Evolutionary conservation across 2,329 filamentous ascomycete genomes (phyloP).

Genomic region (Rhynchosporium secalis): DNA sequence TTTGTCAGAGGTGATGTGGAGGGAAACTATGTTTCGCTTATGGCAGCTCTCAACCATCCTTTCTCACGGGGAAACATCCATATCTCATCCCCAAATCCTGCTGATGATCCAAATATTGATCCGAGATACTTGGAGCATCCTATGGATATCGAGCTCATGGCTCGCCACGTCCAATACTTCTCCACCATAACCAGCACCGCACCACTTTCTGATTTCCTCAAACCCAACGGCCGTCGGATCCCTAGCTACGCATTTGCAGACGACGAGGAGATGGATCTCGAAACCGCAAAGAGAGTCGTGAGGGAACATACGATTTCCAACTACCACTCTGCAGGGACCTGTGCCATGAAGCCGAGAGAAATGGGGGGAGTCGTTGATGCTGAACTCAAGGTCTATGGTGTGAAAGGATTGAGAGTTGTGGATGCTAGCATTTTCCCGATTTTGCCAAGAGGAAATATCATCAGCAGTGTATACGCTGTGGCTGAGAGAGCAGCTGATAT

Average conservation of each 20-base stretch:
- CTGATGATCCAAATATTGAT: conserved; percentile 44
- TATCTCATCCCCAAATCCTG: conserved; percentile 42
- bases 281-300: conserved; percentile 22
- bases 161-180: conserved; percentile 16
- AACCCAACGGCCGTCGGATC: conserved; percentile 17
- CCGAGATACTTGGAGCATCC: conserved; percentile 47
- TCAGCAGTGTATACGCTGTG: conserved; percentile 14
- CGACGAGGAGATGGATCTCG: conserved; percentile 15
- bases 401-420: conserved; percentile 14
- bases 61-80: conserved; percentile 47
- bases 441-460: conserved; percentile 9
- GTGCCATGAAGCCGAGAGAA: conserved; percentile 28
- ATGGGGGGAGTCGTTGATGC: conserved; percentile 30
- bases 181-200: conserved; percentile 16
- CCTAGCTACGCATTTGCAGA: conserved; percentile 11
- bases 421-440: conserved; percentile 18
- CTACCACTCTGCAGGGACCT: conserved; percentile 28
- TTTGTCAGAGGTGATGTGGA: conserved; percentile 25
- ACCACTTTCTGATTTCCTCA: conserved; percentile 14
- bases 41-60: conserved; percentile 42
- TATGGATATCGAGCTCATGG: conserved; percentile 43
- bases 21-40: conserved; percentile 28
- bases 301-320: conserved; percentile 15
- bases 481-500: conserved; percentile 14
- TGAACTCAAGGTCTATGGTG: conserved; percentile 29